Conservation (phyloP, 2,329 filamentous ascomycete species). For the Fonsecaea pugnacius region DNA sequence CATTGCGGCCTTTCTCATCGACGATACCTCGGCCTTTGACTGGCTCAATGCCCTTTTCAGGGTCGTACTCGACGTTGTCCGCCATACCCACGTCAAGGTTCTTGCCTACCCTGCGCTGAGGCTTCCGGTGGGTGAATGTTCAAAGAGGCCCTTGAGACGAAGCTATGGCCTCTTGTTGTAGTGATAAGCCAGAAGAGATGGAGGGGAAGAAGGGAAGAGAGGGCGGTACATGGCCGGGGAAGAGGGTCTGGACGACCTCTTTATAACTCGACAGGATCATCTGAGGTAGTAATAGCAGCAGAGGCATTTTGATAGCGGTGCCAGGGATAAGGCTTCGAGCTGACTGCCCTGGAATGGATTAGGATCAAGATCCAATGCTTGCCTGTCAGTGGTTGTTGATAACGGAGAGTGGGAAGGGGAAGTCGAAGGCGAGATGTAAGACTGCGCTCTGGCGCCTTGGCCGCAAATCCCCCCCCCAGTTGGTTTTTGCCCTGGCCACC, state of each 20-base stretch:
- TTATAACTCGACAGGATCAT: slow-evolving; percentile 5
- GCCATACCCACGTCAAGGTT: slow-evolving; percentile 17
- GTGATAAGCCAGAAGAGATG: slow-evolving; percentile 5
- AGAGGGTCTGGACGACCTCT: slow-evolving; percentile 7
- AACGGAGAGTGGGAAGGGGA: slow-evolving; percentile 7
- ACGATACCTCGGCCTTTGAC: slow-evolving; percentile 6
- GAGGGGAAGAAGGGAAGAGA: neutral
- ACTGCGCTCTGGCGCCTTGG: slow-evolving; percentile 10
- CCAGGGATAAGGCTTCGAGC: slow-evolving; percentile 14
- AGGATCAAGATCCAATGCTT: slow-evolving; percentile 1
- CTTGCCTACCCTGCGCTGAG: neutral
- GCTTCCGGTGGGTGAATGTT: neutral
- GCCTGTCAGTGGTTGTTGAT: slow-evolving; percentile 20
- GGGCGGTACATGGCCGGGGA: slow-evolving; percentile 2
- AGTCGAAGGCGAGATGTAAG: slow-evolving; percentile 12
- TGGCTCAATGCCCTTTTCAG: slow-evolving; percentile 32
- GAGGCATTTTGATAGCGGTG: neutral
- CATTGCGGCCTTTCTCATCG: slow-evolving; percentile 21
- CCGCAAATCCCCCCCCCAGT: slow-evolving; percentile 3
- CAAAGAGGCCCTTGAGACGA: neutral
- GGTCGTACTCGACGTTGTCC: slow-evolving; percentile 19
- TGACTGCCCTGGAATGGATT: slow-evolving; percentile 10
- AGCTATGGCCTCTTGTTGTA: neutral
- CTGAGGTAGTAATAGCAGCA: neutral
- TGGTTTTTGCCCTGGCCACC: slow-evolving; percentile 3